Evolutionary conservation across 2,329 filamentous ascomycete species (phyloP).

Genomic region (Pseudogymnoascus verrucosus): DNA sequence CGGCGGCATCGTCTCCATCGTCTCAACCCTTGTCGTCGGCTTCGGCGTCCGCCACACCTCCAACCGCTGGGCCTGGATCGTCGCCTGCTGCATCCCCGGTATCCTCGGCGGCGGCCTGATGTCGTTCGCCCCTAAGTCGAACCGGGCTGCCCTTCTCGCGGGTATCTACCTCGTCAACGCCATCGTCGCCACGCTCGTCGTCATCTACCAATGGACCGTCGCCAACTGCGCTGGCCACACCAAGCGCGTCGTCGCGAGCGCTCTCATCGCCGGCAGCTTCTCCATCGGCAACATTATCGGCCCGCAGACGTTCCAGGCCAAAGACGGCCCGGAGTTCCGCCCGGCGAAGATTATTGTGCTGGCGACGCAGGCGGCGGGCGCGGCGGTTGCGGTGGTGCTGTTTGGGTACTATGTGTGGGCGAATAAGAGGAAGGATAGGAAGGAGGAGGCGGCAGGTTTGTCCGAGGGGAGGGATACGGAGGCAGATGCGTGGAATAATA

Average conservation of each 20-base stretch:
- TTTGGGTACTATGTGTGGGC: slow-evolving; percentile 44
- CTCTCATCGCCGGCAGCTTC: slow-evolving; percentile 40
- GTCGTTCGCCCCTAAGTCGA: slow-evolving; percentile 41
- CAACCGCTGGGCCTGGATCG: slow-evolving; percentile 43
- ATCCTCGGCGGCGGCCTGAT: slow-evolving; percentile 36
- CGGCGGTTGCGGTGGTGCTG: slow-evolving; percentile 34
- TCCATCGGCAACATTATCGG: slow-evolving; percentile 49
- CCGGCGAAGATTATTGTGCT: slow-evolving; percentile 47
- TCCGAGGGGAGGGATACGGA: slow-evolving; percentile 19
- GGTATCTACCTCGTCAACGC: slow-evolving; percentile 45
- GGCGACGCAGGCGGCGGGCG: slow-evolving; percentile 31
- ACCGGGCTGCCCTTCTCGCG: slow-evolving; percentile 39
- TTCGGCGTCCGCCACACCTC: slow-evolving; percentile 39
- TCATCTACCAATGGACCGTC: slow-evolving; percentile 40
- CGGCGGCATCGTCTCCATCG: slow-evolving; percentile 44
- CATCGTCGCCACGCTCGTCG: slow-evolving; percentile 37
- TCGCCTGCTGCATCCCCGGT: slow-evolving; percentile 39
- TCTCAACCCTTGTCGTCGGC: slow-evolving; percentile 42
- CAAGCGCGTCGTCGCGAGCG: slow-evolving; percentile 42
- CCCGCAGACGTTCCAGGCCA: slow-evolving; percentile 45
- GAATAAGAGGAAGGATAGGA: slow-evolving; percentile 32
- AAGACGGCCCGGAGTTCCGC: slow-evolving; percentile 41
- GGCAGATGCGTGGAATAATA: slow-evolving; percentile 39
- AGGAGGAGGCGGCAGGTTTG: slow-evolving; percentile 28
- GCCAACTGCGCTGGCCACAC: slow-evolving; percentile 43